These are phyloP conservation scores for Mycena kentingensis DNA, from an alignment of 768 basidiomycete species.

Conservation along the genomic window DNA sequence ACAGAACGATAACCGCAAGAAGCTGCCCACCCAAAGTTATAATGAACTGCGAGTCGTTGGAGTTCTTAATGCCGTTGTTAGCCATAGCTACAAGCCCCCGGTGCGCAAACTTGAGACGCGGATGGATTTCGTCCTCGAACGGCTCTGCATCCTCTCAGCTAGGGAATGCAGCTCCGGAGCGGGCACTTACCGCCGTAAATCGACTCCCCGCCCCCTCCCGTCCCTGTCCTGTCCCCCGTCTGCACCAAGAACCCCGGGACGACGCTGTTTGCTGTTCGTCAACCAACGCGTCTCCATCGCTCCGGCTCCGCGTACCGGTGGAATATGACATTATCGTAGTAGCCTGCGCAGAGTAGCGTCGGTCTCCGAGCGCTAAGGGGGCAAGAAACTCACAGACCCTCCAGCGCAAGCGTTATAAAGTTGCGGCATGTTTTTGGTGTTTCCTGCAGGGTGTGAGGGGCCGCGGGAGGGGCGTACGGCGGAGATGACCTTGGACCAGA, in stretches of 20 bases:
- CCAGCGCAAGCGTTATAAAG: constrained; percentile 85
- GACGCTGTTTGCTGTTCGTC: constrained; percentile 45
- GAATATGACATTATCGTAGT: constrained; percentile 95
- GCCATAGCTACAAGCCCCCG: constrained; percentile 95
- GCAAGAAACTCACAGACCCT: constrained; percentile 60
- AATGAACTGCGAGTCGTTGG: constrained; percentile 95
- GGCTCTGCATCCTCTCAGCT: constrained; percentile 56
- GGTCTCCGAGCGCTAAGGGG: background rate
- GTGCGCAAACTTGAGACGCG: constrained; percentile 84
- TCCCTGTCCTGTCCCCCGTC: constrained; percentile 91
- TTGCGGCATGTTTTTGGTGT: constrained; percentile 93
- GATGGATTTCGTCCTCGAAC: constrained; percentile 94
- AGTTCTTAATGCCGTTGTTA: constrained; percentile 81
- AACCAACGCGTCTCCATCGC: background rate
- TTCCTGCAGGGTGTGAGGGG: constrained; percentile 54
- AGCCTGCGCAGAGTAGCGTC: constrained; percentile 54
- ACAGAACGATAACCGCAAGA: background rate
- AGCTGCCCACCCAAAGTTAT: constrained; percentile 77
- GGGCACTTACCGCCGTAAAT: constrained; percentile 79
- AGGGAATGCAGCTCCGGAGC: background rate
- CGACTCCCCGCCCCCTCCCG: constrained; percentile 90
- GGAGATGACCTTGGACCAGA: constrained; percentile 80
- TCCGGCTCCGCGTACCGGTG: constrained; percentile 60
- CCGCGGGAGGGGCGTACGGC: background rate
- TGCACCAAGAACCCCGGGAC: constrained; percentile 93